Evolutionary conservation across 2,329 filamentous ascomycete genomes (phyloP), one percentile per base, ranked within the genome.

Genomic region (Daldinia eschscholtzii): DNA sequence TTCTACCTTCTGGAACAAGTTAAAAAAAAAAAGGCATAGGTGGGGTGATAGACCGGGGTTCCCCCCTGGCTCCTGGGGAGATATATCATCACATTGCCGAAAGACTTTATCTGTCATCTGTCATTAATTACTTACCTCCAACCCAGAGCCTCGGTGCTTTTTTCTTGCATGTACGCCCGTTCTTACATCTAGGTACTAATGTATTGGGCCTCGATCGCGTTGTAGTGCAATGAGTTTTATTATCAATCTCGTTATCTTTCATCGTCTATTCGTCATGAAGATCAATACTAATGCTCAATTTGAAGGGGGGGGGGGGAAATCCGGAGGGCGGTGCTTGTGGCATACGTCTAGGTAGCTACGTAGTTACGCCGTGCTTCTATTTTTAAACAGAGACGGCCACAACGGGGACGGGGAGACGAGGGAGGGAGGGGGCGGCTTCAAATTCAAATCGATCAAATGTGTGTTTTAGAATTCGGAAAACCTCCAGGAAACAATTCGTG

Each of bases 1-100:
- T 67, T 65, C 70, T 61, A 71, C 70, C 70, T 71, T 71, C 70
- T 71, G 64, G 70, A 71, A 71, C 62, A 20, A 70, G 70, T 70
- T 67, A 70, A 71, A 63, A 58, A 64, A 23, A 23, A 23, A 60
- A 59, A 61, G 28, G 41, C 42, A 37, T 39, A 44, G 68, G 65
- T 68, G 68, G 68, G 68, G 68, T 68, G 61, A 65, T 57, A 57
- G 37, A 64, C 61, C 59, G 28, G 53, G 20, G 20, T 23, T 58
- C 64, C 57, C 37, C 20, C 26, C 41, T 48, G 57, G 30, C 52
- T 59, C 57, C 59, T 46, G 20, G 46, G 56, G 55, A 55, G 50
- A 55, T 50, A 67, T 65, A 64, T 67, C 57, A 67, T 26, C 60
- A 67, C 67, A 64, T 67, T 70, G 57, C 67, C 67, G 67, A 70